Conservation (phyloP, 1,284 basidiomycete species). For the Filobasidium uniguttulatum region DNA sequence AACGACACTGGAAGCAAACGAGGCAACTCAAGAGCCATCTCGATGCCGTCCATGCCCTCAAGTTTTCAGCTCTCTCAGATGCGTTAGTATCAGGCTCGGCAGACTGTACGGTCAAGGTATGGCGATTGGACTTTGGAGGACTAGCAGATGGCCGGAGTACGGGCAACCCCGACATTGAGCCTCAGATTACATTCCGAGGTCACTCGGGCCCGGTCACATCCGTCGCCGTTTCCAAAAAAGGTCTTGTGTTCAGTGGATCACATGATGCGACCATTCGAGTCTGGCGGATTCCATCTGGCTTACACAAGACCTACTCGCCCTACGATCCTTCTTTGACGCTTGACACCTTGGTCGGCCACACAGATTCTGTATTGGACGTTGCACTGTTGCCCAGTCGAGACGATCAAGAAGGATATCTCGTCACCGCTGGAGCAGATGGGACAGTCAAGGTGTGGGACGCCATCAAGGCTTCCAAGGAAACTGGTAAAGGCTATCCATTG, state of each 20-base stretch:
- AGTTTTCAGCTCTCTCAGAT: slow-evolving; percentile 60
- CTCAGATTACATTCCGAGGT: slow-evolving; percentile 79
- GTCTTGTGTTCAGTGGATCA: slow-evolving; percentile 76
- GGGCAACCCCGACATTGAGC: slow-evolving; percentile 60
- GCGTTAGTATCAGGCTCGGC: slow-evolving; percentile 82
- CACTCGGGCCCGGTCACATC: slow-evolving; percentile 87
- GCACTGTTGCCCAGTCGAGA: slow-evolving; percentile 39
- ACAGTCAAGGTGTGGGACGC: slow-evolving; percentile 79
- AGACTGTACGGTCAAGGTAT: slow-evolving; percentile 91
- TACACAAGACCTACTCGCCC: slow-evolving; percentile 67
- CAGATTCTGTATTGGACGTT: slow-evolving; percentile 90
- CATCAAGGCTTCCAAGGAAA: not conserved
- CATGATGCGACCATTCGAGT: slow-evolving; percentile 80
- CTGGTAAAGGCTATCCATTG: slow-evolving; percentile 10
- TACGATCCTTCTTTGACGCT: slow-evolving; percentile 65
- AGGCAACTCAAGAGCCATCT: slow-evolving; percentile 79
- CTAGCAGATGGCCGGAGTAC: slow-evolving; percentile 22
- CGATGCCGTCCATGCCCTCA: slow-evolving; percentile 77
- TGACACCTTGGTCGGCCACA: slow-evolving; percentile 75
- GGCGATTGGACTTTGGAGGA: slow-evolving; percentile 40
- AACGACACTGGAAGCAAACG: slow-evolving; percentile 54
- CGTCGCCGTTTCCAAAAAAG: slow-evolving; percentile 64
- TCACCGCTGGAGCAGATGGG: slow-evolving; percentile 82
- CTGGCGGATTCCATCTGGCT: slow-evolving; percentile 63
- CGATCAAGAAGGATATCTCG: slow-evolving; percentile 45